Evolutionary conservation across 2,329 filamentous ascomycete species (phyloP), one percentile per base, ranked within the genome.

Genomic region (Fusarium sp.): DNA sequence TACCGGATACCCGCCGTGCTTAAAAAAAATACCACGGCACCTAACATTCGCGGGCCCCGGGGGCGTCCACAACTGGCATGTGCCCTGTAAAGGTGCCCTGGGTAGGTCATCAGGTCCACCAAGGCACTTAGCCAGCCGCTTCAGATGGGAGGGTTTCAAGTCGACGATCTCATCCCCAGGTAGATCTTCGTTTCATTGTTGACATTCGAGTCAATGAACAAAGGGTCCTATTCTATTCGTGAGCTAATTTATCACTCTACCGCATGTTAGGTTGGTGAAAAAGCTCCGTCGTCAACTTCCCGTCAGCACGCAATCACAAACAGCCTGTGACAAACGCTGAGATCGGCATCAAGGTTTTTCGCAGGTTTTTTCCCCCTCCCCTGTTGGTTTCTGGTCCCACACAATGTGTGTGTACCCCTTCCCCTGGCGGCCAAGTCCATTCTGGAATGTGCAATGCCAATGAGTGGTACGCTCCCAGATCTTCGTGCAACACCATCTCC

Each of bases 361-460:
- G 48, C 48, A 52, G 23, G 5, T 30, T 32, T 20, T 43, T 54
- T 30, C n/a, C 30, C 23, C 30, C 25, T 34, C 27, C 39, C 34
- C 27, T 48, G 18, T 16, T 23, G 5, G 34, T 50, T 45, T 25
- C 27, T 7, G 34, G 65, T 72, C 68, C 41, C 68, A 59, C 57
- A 60, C 60, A 48, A 66, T 62, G 35, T 72, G 32, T 62, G 68
- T 72, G 57, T 39, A 62, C 30, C 68, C 60, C 30, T 35, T 27
- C 39, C 68, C 64, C 59, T 64, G 54, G 18, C 58, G 37, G 41
- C 11, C 27, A 62, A 35, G n/a, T 71, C 11, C 57, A 25, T 67
- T 67, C 30, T 16, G 62, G 68, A 70, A n/a, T 32, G 59, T 41
- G 43, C 39, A 32, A 30, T 70, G 52, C 52, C 62, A 63, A 54